These are phyloP conservation scores for Thermomyces lanuginosus DNA, from an alignment of 2,329 filamentous ascomycete species.

Conservation along the genomic window DNA sequence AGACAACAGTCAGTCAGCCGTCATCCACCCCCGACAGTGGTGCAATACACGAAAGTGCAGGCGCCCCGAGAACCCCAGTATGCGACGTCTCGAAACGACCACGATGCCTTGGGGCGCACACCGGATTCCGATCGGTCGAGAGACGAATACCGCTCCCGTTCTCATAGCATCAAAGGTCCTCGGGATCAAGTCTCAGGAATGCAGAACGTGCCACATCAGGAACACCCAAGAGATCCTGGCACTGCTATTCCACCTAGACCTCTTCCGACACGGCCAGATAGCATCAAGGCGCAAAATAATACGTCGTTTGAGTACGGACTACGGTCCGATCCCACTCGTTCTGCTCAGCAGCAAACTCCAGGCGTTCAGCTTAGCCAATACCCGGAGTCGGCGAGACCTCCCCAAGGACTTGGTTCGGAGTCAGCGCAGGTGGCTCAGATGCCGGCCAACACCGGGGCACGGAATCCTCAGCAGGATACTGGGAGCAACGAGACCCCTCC, in stretches of 20 bases:
- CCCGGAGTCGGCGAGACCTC: too few relatives aligned
- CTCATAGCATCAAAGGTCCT: slow-evolving; percentile 1
- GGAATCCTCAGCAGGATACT: slow-evolving; percentile 6
- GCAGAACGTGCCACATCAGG: background rate
- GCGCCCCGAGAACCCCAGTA: slow-evolving; percentile 11
- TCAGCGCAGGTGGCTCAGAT: too few relatives aligned
- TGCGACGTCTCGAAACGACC: slow-evolving; percentile 7
- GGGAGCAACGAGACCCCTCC: slow-evolving; percentile 10
- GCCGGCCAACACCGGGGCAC: too few relatives aligned
- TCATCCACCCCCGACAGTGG: slow-evolving; percentile 3
- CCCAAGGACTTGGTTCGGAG: too few relatives aligned
- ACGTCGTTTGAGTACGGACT: too few relatives aligned
- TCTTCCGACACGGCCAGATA: slow-evolving; percentile 1
- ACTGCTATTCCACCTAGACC: background rate
- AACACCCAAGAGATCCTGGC: background rate
- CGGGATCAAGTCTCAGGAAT: too few relatives aligned
- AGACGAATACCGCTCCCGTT: slow-evolving; percentile 6
- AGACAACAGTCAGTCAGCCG: slow-evolving; percentile 4
- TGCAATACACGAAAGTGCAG: slow-evolving; percentile 10
- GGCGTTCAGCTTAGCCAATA: slow-evolving; percentile 1
- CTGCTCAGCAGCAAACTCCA: too few relatives aligned
- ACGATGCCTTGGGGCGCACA: slow-evolving; percentile 9
- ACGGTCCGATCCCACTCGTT: too few relatives aligned
- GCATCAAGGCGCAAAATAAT: slow-evolving; percentile 3
- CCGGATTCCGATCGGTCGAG: slow-evolving; percentile 13